Percentiles rank a stretch among this genome's conserved stretches.
phyloP scores from a whole-genome alignment of 495 filamentous ascomycete species.

The Tetracladium marchalianum region DNA sequence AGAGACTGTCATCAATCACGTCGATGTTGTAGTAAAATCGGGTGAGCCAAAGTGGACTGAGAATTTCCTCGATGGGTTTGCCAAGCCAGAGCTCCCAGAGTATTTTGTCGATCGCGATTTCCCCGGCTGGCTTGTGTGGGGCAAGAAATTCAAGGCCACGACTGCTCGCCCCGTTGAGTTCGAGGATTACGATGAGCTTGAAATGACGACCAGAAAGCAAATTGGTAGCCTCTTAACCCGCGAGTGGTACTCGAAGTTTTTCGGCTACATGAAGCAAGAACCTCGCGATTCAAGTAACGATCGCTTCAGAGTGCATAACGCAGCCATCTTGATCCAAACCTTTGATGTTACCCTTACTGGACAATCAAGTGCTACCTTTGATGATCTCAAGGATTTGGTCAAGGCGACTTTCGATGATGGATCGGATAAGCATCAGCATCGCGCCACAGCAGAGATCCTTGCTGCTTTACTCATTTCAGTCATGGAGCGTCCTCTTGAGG shows the following conservation, averaged over 20 bases:
- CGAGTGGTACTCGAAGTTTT: constrained; percentile 81
- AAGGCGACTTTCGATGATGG: constrained; percentile 76
- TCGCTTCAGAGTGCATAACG: constrained; percentile 79
- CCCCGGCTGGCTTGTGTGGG: constrained; percentile 97
- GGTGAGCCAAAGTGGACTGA: constrained; percentile 71
- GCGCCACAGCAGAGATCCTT: constrained; percentile 90
- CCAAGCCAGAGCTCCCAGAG: constrained; percentile 60
- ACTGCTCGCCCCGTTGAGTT: constrained; percentile 57
- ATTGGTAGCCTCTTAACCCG: constrained; percentile 73
- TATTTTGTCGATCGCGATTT: constrained; percentile 89
- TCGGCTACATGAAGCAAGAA: constrained; percentile 92
- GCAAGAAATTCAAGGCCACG: constrained; percentile 69
- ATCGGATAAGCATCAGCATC: constrained; percentile 95
- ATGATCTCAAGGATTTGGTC: constrained; percentile 78
- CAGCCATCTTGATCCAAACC: constrained; percentile 73
- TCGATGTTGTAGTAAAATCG: constrained; percentile 57
- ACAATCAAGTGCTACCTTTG: constrained; percentile 63
- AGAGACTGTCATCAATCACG: constrained; percentile 63
- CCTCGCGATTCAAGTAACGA: constrained; percentile 76
- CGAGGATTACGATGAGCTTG: constrained; percentile 74
- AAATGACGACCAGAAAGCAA: constrained; percentile 62
- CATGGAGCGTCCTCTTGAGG: constrained; percentile 55
- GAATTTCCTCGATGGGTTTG: constrained; percentile 68
- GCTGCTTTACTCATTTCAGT: constrained; percentile 72
- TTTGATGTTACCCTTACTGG: constrained; percentile 79